Conservation (phyloP, 805 yeast species). For the Yarrowia hollandica region DNA sequence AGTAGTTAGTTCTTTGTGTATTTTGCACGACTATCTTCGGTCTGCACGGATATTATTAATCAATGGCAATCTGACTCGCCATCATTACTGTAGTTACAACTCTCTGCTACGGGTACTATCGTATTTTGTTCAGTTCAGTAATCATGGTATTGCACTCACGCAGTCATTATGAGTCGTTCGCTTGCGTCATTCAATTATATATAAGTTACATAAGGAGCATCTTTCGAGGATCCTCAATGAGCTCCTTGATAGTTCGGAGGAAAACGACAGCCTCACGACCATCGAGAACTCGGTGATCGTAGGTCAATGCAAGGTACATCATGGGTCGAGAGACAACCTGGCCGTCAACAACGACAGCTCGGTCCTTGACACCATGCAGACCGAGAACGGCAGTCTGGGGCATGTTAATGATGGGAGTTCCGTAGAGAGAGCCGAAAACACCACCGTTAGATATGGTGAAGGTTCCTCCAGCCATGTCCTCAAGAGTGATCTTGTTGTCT, state of each 20-base stretch:
- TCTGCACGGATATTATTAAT: too few relatives aligned
- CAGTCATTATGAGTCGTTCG: background rate
- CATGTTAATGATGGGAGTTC: slow-evolving; percentile 97
- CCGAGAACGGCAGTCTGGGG: slow-evolving; percentile 99
- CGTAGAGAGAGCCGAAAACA: slow-evolving; percentile 95
- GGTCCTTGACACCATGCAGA: slow-evolving; percentile 94
- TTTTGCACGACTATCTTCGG: too few relatives aligned
- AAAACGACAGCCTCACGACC: slow-evolving; percentile 99
- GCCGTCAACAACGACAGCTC: slow-evolving; percentile 95
- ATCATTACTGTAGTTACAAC: too few relatives aligned
- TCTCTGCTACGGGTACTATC: too few relatives aligned
- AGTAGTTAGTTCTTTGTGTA: too few relatives aligned
- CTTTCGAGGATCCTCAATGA: slow-evolving; percentile 98
- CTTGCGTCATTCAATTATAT: slow-evolving; percentile 28
- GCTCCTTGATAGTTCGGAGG: slow-evolving; percentile 93
- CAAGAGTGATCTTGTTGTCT: slow-evolving; percentile 92
- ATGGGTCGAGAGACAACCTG: slow-evolving; percentile 96
- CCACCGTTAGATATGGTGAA: slow-evolving; percentile 99
- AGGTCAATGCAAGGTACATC: slow-evolving; percentile 98
- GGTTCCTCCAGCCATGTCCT: slow-evolving; percentile 99
- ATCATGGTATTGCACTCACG: too few relatives aligned
- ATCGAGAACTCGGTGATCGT: slow-evolving; percentile 96
- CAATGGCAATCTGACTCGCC: too few relatives aligned
- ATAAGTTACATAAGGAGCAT: slow-evolving; percentile 61
- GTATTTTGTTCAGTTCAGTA: background rate